Base-by-base conservation (phyloP, 2,329 filamentous ascomycete genomes). In the Teratosphaeria epicoccoides region DNA sequence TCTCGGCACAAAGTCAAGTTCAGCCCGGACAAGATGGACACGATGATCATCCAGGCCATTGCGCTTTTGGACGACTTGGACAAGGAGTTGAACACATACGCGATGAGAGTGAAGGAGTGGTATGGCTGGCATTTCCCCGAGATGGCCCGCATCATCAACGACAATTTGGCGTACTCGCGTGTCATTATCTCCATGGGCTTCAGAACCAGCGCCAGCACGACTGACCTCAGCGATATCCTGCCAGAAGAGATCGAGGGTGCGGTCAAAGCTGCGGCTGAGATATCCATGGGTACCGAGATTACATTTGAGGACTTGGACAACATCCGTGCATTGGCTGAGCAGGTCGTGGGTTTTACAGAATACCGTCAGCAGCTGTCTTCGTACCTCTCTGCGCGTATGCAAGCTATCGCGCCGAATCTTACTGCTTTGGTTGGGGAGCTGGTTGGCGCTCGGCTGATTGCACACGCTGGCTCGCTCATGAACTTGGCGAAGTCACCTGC, bases 41-140 rank as follows among this genome's bases (percentile, higher is more conserved):
- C 93, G 49, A 98, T 98, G 93, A 95, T 98, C 67, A 90, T 98
- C 53, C 93, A 98, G 74, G 90, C 90, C 52, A 93, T 98, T 68
- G 85, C 86, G 58, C 81, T 96, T 49, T 79, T 98, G 46, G 93
- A 98, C 68, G 93, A 98, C 59, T 76, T 98, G 56, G 93, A 98
- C 76, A 98, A 98, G 79, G 93, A 98, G 73, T 78, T 98, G 58
- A 98, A 98, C 77, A 93, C 88, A 63, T 97, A 96, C 68, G 91
- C 93, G 59, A 98, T 98, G 93, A 81, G 93, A 70, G 89, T 96
- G 56, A 97, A 97, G 82, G 93, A 98, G 73, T 98, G 93, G 93
- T 98, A 98, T 69, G 93, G 93, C 65, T 98, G 93, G 93, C 93
- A 97, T 73, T 98, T 97, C 77, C 93, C 93, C 40, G 93, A 98